These are phyloP conservation scores for Teunomyces stri DNA, from an alignment of 805 yeast genomes.

Conservation along the genomic window DNA sequence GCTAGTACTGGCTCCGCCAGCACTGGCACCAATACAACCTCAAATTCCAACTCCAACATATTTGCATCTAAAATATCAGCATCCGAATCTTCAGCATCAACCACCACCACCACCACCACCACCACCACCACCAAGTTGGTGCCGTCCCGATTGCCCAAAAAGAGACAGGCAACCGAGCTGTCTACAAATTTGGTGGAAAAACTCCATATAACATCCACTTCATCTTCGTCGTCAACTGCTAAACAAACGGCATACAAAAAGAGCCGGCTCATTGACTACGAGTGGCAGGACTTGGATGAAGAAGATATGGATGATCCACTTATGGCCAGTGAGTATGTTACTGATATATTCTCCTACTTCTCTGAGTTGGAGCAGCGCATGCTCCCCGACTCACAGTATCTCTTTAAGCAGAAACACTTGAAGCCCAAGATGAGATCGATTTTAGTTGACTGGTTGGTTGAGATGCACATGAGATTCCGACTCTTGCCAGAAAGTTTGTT, in stretches of 20 bases:
- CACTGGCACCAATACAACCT: slow-evolving; percentile 4
- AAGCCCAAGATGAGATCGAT: slow-evolving; percentile 84
- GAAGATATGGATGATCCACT: slow-evolving; percentile 68
- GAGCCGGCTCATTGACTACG: slow-evolving; percentile 41
- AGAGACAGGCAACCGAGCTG: slow-evolving; percentile 57
- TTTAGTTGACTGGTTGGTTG: slow-evolving; percentile 91
- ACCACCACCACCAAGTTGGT: slow-evolving; percentile 10
- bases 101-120: slow-evolving; percentile 7
- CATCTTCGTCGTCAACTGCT: slow-evolving; percentile 6
- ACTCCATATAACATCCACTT: slow-evolving; percentile 16
- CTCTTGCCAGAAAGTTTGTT: slow-evolving; percentile 83
- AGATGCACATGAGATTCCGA: slow-evolving; percentile 80
- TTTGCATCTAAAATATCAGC: slow-evolving; percentile 2
- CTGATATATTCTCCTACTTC: slow-evolving; percentile 79
- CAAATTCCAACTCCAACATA: slow-evolving; percentile 1
- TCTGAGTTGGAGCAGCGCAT: slow-evolving; percentile 70
- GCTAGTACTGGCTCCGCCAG: slow-evolving; percentile 5
- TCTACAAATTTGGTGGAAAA: slow-evolving; percentile 44
- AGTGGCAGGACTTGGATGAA: slow-evolving; percentile 72
- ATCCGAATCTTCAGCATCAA: slow-evolving; percentile 7
- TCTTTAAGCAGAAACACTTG: slow-evolving; percentile 60
- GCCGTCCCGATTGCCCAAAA: slow-evolving; percentile 41
- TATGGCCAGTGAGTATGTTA: slow-evolving; percentile 92
- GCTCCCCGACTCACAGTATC: slow-evolving; percentile 68
- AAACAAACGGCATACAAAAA: slow-evolving; percentile 28